Evolutionary conservation across 257 asterid genomes (phyloP).

Genomic region (Leptodermis oblonga): DNA sequence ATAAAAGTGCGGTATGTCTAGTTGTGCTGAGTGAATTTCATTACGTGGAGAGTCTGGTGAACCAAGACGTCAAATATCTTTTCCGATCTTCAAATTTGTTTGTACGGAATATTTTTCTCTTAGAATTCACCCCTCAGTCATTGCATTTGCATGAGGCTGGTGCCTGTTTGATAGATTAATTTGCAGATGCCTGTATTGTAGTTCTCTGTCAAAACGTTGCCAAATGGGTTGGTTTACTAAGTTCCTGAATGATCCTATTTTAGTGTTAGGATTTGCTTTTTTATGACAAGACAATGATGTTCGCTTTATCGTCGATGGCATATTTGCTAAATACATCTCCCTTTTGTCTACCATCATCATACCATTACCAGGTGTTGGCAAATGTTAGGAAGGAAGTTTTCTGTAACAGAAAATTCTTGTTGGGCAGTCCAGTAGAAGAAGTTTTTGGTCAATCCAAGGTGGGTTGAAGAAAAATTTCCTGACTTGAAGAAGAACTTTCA

Average conservation of each 20-base stretch:
- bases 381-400: slow-evolving; percentile 46
- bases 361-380: slow-evolving; percentile 50
- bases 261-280: background rate
- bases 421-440: slow-evolving; percentile 54
- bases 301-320: background rate
- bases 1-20: slow-evolving; percentile 69
- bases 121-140: background rate
- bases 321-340: background rate
- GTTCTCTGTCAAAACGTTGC: background rate
- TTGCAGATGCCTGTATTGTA: background rate
- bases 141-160: background rate
- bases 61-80: slow-evolving; percentile 46
- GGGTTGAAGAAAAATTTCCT: slow-evolving; percentile 69
- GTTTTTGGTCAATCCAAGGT: slow-evolving; percentile 57
- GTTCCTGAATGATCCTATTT: background rate
- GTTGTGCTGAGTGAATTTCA: slow-evolving; percentile 5
- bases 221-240: background rate
- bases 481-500: slow-evolving; percentile 6
- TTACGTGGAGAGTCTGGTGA: slow-evolving; percentile 39
- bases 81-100: background rate
- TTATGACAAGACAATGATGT: background rate
- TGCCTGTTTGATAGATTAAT: background rate
- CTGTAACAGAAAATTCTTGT: slow-evolving; percentile 61
- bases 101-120: background rate
- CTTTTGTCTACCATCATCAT: background rate